Conservation (phyloP, 805 yeast genomes). For the Zygoascus bituminiphila region DNA sequence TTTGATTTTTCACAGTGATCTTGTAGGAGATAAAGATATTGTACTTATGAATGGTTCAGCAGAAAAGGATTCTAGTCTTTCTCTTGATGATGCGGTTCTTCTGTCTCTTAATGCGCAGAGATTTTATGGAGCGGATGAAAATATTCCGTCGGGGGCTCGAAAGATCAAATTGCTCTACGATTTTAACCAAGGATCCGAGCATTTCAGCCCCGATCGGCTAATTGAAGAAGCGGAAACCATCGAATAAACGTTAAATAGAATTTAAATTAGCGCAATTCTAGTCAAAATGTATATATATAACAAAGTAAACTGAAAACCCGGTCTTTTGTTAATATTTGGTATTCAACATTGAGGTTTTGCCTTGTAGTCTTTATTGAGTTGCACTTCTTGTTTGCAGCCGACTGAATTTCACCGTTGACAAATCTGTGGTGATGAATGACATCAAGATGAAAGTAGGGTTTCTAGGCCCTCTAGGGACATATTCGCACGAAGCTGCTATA, state of each 20-base stretch:
- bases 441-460: constrained; percentile 41
- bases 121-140: constrained; percentile 43
- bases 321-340: too few relatives aligned
- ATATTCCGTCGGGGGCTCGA: constrained; percentile 32
- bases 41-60: constrained; percentile 83
- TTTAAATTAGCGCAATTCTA: too few relatives aligned
- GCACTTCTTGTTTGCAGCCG: too few relatives aligned
- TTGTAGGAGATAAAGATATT: constrained; percentile 46
- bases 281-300: too few relatives aligned
- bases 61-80: constrained; percentile 61
- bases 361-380: too few relatives aligned
- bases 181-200: constrained; percentile 60
- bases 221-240: constrained; percentile 66
- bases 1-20: constrained; percentile 75
- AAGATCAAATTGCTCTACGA: constrained; percentile 52
- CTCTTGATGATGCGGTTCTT: constrained; percentile 68
- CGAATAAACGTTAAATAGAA: constrained; percentile 43
- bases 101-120: constrained; percentile 38
- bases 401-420: too few relatives aligned
- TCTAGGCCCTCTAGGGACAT: constrained; percentile 88
- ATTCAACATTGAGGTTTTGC: too few relatives aligned
- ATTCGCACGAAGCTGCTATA: constrained; percentile 65
- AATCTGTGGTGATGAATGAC: too few relatives aligned
- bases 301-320: too few relatives aligned
- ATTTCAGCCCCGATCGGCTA: constrained; percentile 60